Evolutionary conservation across 495 filamentous ascomycete genomes (phyloP), one percentile per base, ranked within the genome.

Genomic region (Darksidea phi): DNA sequence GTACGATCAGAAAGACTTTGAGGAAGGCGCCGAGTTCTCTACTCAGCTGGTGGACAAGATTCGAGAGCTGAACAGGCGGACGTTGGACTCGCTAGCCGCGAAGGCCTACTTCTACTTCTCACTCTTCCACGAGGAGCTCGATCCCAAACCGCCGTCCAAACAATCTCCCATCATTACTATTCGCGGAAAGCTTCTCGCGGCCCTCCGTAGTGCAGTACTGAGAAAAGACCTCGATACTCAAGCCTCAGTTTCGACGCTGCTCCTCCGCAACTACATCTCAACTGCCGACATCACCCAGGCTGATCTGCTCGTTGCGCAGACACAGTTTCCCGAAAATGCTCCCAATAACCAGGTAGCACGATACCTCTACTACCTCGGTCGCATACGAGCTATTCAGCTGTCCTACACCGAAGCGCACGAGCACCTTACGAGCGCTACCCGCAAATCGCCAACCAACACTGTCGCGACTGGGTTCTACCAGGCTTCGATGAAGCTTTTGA

Each of bases 61-160:
- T 70, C 92, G 95, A 63, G 79, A 84, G 34, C 77, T 94, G 62
- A 98, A 98, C 78, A 91, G 94, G 52, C 87, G 94, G 56, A 96
- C 94, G 15, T 78, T 98, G 59, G 94, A 98, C 71, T 89, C 91
- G 43, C 84, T 98, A 26, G 90, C 91, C 49, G 91, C 94, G 41
- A 91, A 92, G 71, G 90, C 94, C 56, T 98, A 97, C 81, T 97
- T 96, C 75, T 98, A 98, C 79, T 95, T 90, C 74, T 89, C 88
- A 47, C 78, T 97, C 55, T 97, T 97, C 79, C 88, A 86, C 74
- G 94, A 98, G 79, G 85, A 92, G 74, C 81, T 92, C 45, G 82
- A 84, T 52, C 91, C 91, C 12, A 80, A 92, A 21, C 89, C 95
- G 56, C 93, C 94, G 15, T 94, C 91, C 20, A 87, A 90, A 17